phyloP scores from a whole-genome alignment of 75 land plant genomes.

The Chamaecyparis obtusa region DNA sequence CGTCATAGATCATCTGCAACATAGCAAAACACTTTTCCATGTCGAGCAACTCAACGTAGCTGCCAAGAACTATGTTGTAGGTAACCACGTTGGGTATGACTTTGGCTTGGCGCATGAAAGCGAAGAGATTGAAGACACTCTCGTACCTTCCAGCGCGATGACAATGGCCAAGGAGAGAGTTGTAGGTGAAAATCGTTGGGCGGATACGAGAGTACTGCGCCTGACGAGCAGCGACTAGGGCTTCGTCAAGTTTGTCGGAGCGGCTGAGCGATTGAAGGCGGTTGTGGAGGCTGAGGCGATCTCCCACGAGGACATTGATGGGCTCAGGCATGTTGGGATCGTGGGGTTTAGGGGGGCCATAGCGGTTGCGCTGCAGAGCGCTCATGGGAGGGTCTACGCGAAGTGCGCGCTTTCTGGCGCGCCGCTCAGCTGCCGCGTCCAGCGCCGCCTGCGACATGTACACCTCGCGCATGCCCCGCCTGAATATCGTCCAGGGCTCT shows the following conservation, averaged over 20 bases:
- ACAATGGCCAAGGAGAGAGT: conserved; percentile 54
- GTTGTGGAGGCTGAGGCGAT: conserved; percentile 68
- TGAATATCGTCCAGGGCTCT: background rate
- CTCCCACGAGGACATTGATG: conserved; percentile 60
- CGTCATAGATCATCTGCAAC: conserved; percentile 37
- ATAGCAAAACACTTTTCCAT: conserved; percentile 20
- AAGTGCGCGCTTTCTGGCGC: conserved; percentile 59
- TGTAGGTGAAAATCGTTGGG: conserved; percentile 79
- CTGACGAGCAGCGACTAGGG: conserved; percentile 38
- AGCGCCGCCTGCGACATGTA: conserved; percentile 38
- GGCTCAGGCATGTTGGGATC: conserved; percentile 60
- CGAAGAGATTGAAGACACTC: conserved; percentile 39
- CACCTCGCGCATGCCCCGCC: background rate
- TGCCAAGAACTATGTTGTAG: conserved; percentile 36
- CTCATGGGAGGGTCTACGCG: conserved; percentile 55
- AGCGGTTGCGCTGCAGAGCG: conserved; percentile 47
- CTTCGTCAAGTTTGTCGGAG: conserved; percentile 52
- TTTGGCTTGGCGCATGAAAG: conserved; percentile 38
- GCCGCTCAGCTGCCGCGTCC: conserved; percentile 77
- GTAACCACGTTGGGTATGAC: conserved; percentile 64
- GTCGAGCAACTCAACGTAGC: background rate
- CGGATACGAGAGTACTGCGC: conserved; percentile 47
- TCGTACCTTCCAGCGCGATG: conserved; percentile 37
- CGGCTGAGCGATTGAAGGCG: conserved; percentile 68
- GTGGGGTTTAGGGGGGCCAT: conserved; percentile 27